These are phyloP conservation scores for Apiospora arundinis DNA, from an alignment of 2,329 filamentous ascomycete species.

Conservation along the genomic window DNA sequence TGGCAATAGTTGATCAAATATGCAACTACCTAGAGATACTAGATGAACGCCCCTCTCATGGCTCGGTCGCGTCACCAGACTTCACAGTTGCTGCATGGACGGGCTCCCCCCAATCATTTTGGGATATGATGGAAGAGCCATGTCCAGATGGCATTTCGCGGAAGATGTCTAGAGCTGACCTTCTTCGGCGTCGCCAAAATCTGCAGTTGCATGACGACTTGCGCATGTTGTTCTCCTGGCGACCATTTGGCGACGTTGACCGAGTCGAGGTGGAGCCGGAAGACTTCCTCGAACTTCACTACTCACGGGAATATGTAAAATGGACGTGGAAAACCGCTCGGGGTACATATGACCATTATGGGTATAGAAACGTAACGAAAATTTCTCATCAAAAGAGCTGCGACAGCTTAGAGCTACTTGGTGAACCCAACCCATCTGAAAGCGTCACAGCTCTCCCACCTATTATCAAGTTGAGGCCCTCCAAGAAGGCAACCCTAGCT, in stretches of 20 bases:
- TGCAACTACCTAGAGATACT: conserved; percentile 19
- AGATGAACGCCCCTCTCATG: conserved; percentile 20
- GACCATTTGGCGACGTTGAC: conserved; percentile 21
- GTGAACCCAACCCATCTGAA: not conserved
- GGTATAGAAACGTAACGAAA: not conserved
- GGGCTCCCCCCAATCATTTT: conserved; percentile 24
- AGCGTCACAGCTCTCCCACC: not conserved
- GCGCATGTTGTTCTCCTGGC: conserved; percentile 21
- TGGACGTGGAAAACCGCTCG: not conserved
- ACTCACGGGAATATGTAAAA: not conserved
- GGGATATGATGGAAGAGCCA: conserved; percentile 18
- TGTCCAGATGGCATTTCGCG: conserved; percentile 4
- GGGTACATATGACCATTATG: not conserved
- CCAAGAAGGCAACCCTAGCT: not conserved
- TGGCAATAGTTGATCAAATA: conserved; percentile 19
- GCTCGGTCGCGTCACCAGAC: conserved; percentile 21
- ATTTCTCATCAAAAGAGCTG: not conserved
- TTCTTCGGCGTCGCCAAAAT: conserved; percentile 24
- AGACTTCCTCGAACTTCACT: not conserved
- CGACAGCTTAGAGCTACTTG: not conserved
- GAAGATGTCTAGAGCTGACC: conserved; percentile 21
- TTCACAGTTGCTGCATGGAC: conserved; percentile 22
- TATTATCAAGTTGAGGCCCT: not conserved
- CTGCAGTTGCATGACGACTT: conserved; percentile 20
- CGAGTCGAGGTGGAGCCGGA: conserved; percentile 20